Percentiles rank a stretch among this genome's conserved stretches.
phyloP scores from a whole-genome alignment of 371 early-diverging fungal species.

The Nematocida ironsii region DNA sequence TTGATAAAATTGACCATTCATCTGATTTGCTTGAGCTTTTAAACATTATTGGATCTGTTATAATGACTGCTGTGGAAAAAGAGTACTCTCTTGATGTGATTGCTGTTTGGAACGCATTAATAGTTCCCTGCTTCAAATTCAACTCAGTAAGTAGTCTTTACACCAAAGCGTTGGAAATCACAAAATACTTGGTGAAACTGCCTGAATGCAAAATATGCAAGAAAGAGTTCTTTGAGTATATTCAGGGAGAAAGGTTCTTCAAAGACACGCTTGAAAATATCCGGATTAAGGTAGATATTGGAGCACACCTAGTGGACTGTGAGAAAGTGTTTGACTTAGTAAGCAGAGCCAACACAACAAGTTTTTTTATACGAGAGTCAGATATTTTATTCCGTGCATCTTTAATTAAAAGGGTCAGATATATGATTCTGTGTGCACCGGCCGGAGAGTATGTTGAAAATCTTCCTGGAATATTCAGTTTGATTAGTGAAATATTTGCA shows the following conservation, averaged over 20 bases:
- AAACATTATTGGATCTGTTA: not conserved
- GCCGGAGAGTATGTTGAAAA: slow-evolving; percentile 49
- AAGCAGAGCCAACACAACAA: slow-evolving; percentile 44
- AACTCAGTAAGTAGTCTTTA: not conserved
- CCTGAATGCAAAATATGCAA: slow-evolving; percentile 50
- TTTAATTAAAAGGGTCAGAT: slow-evolving; percentile 59
- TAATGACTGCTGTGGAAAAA: not conserved
- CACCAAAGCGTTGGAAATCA: slow-evolving; percentile 1
- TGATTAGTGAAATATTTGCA: slow-evolving; percentile 45
- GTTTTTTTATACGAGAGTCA: slow-evolving; percentile 60
- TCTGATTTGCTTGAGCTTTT: slow-evolving; percentile 1
- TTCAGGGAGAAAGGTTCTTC: slow-evolving; percentile 59
- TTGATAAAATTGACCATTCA: not conserved
- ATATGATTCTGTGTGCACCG: slow-evolving; percentile 57
- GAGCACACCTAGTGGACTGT: slow-evolving; percentile 35
- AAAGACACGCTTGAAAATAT: slow-evolving; percentile 53
- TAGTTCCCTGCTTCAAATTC: slow-evolving; percentile 34
- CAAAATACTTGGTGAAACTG: not conserved
- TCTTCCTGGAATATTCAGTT: slow-evolving; percentile 51
- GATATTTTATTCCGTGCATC: slow-evolving; percentile 53
- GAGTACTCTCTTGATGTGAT: slow-evolving; percentile 7
- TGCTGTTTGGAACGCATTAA: slow-evolving; percentile 26
- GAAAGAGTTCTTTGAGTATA: slow-evolving; percentile 56
- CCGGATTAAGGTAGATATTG: slow-evolving; percentile 46
- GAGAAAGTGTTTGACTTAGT: slow-evolving; percentile 57